Percentiles rank a stretch among this genome's conserved stretches.
phyloP scores from a whole-genome alignment of 2,329 filamentous ascomycete species.

The Colletotrichum higginsianum region DNA sequence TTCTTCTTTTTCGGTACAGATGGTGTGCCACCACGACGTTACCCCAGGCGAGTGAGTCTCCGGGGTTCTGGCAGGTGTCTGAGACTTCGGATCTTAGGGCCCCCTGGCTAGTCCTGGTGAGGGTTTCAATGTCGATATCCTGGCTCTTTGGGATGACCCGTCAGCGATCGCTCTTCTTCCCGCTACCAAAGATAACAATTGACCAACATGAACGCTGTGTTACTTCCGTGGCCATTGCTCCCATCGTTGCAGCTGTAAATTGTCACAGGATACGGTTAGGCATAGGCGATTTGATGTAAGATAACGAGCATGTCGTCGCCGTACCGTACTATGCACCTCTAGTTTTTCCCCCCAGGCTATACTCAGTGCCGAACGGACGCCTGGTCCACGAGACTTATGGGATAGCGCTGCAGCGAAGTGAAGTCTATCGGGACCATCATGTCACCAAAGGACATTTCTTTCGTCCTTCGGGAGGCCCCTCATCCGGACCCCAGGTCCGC shows the following conservation, averaged over 20 bases:
- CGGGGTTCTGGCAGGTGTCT: slow-evolving; percentile 23
- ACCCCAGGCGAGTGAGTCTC: slow-evolving; percentile 3
- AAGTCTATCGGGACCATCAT: too few relatives aligned
- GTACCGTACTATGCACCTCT: too few relatives aligned
- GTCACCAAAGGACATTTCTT: not conserved
- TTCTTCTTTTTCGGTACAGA: not conserved
- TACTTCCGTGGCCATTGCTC: not conserved
- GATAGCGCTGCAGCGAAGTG: not conserved
- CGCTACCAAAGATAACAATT: not conserved
- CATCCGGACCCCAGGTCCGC: slow-evolving; percentile 18
- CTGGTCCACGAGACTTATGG: not conserved
- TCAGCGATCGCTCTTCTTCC: not conserved
- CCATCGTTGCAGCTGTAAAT: too few relatives aligned
- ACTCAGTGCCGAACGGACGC: too few relatives aligned
- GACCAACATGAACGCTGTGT: not conserved
- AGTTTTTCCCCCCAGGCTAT: not conserved
- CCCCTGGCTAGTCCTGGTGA: slow-evolving; percentile 10
- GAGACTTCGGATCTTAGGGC: slow-evolving; percentile 10
- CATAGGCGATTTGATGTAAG: not conserved
- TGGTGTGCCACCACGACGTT: not conserved
- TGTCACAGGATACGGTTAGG: not conserved
- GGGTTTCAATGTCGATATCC: not conserved
- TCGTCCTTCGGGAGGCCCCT: not conserved
- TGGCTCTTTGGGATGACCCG: not conserved
- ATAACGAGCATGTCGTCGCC: not conserved